Conservation (phyloP, 345 rosid species). For the Eucalyptus curtisii region DNA sequence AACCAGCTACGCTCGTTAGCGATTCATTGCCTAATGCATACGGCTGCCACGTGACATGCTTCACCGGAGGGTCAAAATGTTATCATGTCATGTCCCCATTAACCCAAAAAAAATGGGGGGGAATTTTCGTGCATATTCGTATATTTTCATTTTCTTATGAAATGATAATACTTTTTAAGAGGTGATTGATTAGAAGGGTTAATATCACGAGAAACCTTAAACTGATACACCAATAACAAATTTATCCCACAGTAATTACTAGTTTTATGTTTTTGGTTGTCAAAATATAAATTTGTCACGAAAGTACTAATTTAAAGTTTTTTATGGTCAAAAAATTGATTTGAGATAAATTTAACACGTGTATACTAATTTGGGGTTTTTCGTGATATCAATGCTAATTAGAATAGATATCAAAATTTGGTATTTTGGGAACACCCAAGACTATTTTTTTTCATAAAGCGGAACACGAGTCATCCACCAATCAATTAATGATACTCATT, state of each 20-base stretch:
- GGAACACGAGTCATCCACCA: background rate
- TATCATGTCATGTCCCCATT: background rate
- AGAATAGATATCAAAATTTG: background rate
- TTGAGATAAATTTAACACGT: fast-evolving
- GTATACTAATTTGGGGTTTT: too few species aligned
- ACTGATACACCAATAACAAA: fast-evolving
- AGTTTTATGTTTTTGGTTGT: too few species aligned
- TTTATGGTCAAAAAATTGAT: too few species aligned
- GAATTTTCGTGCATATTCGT: background rate
- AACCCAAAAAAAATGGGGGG: background rate
- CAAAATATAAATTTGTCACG: fast-evolving
- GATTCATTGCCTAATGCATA: background rate
- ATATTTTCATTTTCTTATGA: background rate
- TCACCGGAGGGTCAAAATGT: background rate
- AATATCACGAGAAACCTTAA: fast-evolving
- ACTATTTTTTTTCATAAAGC: background rate
- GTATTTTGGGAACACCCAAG: background rate
- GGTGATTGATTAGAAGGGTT: background rate
- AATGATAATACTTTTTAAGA: background rate
- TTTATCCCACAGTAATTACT: too few species aligned
- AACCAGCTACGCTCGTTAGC: background rate
- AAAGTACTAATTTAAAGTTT: fast-evolving
- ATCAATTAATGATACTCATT: background rate
- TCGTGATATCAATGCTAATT: fast-evolving
- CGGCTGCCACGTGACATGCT: background rate